Base-by-base conservation (phyloP, 352 stramenopile species). In the Globisporangium polare region DNA sequence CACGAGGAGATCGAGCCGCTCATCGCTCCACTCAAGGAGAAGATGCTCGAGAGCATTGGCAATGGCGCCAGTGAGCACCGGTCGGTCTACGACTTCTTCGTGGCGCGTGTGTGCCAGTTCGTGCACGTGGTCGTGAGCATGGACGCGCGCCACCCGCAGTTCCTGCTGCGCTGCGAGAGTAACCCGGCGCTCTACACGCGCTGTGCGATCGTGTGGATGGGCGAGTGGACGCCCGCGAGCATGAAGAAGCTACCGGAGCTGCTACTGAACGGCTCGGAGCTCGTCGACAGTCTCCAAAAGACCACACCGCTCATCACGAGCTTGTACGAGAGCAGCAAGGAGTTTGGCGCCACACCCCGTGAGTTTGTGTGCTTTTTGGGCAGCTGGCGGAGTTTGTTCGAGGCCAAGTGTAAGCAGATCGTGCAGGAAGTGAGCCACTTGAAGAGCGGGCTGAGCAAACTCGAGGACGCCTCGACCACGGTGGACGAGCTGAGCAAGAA, bases 71-170 rank as follows among this genome's bases (percentile, higher is more conserved):
- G 71, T 22, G 67, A 79, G 31, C 70, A 95, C 49, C 78, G 83
- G n/a, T 97, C 89, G 0, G 86, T 96, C 24, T 98, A 96, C 63
- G 92, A 98, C 51, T 97, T 96, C 64, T 98, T 98, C 57, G 75
- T 98, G 5, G 68, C 72, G n/a, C 77, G 92, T 17, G 88, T 98
- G 20, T 77, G 90, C 31, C 75, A 86, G 52, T 95, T 93, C 58
- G 76, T 98, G 1, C 94, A 98, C 53, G 74, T 98, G 0, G 90
- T 90, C 4, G 68, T 95, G 2, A 69, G 69, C 3, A 92, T 95
- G 83, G 83, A 93, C 51, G 62, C 81, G 15, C 68, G 79, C 18
- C 79, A 93, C 53, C 62, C 73, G 22, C 71, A 87, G 41, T 97
- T 97, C 69, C 55, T 91, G 5, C 63, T 94, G 43, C 89, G 92